Evolutionary conservation across 306 rosid species (phyloP).

Genomic region (Fragaria vesca): DNA sequence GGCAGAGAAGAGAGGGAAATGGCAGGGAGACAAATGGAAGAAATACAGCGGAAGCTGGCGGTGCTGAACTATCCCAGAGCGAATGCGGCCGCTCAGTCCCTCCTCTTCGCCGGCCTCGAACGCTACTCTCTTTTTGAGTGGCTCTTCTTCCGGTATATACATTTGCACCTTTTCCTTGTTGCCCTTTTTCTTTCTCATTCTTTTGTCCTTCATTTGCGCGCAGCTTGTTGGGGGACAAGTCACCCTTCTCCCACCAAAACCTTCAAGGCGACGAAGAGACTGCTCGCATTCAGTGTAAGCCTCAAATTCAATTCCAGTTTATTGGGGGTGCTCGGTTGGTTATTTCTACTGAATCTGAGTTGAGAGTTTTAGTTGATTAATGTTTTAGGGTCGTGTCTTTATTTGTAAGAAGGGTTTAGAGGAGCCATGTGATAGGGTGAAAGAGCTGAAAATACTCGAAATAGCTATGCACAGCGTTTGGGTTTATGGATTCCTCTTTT

Average conservation of each 20-base stretch:
- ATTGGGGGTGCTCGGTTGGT: too few species aligned
- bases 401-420: too few species aligned
- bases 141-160: slow-evolving; percentile 83
- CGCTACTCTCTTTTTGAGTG: slow-evolving; percentile 92
- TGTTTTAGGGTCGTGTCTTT: too few species aligned
- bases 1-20: slow-evolving; percentile 21
- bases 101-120: slow-evolving; percentile 93
- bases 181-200: not conserved
- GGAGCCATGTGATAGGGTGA: too few species aligned
- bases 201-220: not conserved
- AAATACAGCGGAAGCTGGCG: slow-evolving; percentile 71
- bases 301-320: too few species aligned
- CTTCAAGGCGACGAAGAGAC: slow-evolving; percentile 92
- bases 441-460: too few species aligned
- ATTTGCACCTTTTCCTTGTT: too few species aligned
- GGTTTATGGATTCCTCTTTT: too few species aligned
- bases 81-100: slow-evolving; percentile 92
- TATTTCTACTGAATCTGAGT: too few species aligned
- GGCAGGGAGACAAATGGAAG: slow-evolving; percentile 98
- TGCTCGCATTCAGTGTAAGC: slow-evolving; percentile 74
- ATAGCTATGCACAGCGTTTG: too few species aligned
- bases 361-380: not conserved
- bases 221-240: slow-evolving; percentile 81
- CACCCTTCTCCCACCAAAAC: slow-evolving; percentile 85
- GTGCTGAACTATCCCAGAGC: slow-evolving; percentile 77